Evolutionary conservation across 768 basidiomycete genomes (phyloP), one percentile per base, ranked within the genome.

Genomic region (Termitomyces sp.): DNA sequence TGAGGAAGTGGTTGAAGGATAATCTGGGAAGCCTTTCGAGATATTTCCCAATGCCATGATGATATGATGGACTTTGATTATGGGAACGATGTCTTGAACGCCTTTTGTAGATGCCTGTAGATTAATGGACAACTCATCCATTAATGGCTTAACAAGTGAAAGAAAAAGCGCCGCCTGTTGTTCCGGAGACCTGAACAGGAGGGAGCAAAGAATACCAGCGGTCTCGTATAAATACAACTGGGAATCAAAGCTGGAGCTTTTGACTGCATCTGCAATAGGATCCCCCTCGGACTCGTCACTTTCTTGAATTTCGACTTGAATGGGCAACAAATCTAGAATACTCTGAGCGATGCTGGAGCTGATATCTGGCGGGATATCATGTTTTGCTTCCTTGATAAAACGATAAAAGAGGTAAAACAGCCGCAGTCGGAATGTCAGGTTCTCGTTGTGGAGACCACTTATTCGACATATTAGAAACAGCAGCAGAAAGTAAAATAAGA

Each of bases 191-290:
- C 81, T 84, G 67, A 71, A 84, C 41, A 92, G 75, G n/a, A 92
- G 70, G 14, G 91, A 91, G 51, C 91, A 82, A 37, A 98, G 81
- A 11, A 80, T 87, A 28, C 97, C 97, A 26, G 86, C 81, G 0
- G 94, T 87, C 72, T 99, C 97, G 68, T 93, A 99, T 10, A 99
- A 80, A 68, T 98, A 96, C 23, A 98, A 76, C 68, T 99, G 97
- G 12, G 92, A 84, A 60, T 93, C 88, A 67, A 98, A 95, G 43
- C 84, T 71, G 4, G 90, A 79, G 52, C 84, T 83, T 49, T 82
- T 84, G 44, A 92, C 83, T 1, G 92, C 89, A 68, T 96, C 95
- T 17, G 83, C 74, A 28, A 99, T 79, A 17, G 86, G 67, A 63
- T 91, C 91, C 41, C 73, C 73, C 47, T 87, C 81, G 26, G 87